Conservation (phyloP, 352 stramenopile genomes). For the Blastocystis sp. region DNA sequence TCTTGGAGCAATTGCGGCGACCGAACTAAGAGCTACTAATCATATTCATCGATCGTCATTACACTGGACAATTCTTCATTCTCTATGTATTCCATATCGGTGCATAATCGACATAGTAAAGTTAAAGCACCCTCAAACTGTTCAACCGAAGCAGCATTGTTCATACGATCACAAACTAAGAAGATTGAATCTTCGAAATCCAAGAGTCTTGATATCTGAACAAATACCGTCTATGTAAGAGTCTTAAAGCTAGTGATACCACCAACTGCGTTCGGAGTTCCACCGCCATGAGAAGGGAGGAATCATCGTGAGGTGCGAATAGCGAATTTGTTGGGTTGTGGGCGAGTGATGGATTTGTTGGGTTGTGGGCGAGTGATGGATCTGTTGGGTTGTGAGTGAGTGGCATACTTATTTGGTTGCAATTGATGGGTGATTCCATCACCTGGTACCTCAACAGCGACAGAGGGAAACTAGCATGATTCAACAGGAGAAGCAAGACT, state of each 20-base stretch:
- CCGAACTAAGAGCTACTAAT: neutral
- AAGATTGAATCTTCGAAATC: slow-evolving; percentile 12
- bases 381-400: too few relatives aligned
- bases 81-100: slow-evolving; percentile 29
- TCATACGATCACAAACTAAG: neutral
- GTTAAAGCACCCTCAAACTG: slow-evolving; percentile 18
- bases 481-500: neutral
- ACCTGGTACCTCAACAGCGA: neutral
- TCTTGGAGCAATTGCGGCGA: neutral
- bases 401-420: too few relatives aligned
- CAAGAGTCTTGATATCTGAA: neutral
- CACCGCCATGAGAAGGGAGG: neutral
- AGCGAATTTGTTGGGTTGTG: too few relatives aligned
- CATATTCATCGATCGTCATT: neutral
- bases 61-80: slow-evolving; percentile 26
- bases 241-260: neutral
- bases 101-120: neutral
- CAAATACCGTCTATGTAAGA: neutral
- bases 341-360: too few relatives aligned
- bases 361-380: too few relatives aligned
- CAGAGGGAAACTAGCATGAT: neutral
- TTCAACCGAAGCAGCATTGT: neutral
- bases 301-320: neutral
- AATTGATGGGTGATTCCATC: neutral
- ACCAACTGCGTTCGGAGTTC: neutral